Evolutionary conservation across 2,329 filamentous ascomycete species (phyloP), one percentile per base, ranked within the genome.

Genomic region (Aspergillus phoenicis): DNA sequence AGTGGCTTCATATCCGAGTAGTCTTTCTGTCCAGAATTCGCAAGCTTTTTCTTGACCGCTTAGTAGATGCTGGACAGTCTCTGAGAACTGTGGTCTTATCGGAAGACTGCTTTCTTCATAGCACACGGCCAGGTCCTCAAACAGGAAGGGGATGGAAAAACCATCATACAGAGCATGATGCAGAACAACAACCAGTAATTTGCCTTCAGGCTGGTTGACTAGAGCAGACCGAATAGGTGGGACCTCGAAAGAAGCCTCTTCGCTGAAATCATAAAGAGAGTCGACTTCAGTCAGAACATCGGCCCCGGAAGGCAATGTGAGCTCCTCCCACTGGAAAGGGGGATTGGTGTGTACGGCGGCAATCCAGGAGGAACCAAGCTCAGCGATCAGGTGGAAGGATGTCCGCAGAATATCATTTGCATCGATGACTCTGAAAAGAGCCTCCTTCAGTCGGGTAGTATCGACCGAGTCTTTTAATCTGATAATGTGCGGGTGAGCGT

Each of bases 81-180:
- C 66, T n/a, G 83, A 66, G 58, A 72, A 72, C 5, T 67, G 64
- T 3, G 68, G 67, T 45, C 70, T 58, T 15, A 62, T 20, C 3
- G 41, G 15, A 8, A 56, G 57, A 24, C 28, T 5, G 24, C 49
- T n/a, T 2, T 78, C 77, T 4, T 79, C 54, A 64, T 95, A 96
- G 1, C 88, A 86, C 10, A 75, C 77, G 7, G 82, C 75, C 0
- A 96, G 83, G 66, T 93, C 87, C 36, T 83, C 79, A 63, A 93
- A 91, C 2, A 96, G 74, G n/a, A 94, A 78, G 2, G 82, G 79
- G 5, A 96, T 81, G 1, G 91, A 96, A 83, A 87, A 91, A 1
- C 92, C 93, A 69, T 97, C 93, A 65, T 96, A 97, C 8, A 96
- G 81, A 0, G 91, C 91, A 74, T 97, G 93, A 0, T 92, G 85